Base-by-base conservation (phyloP, 108 stramenopile genomes). In the Nitzschia sp. region DNA sequence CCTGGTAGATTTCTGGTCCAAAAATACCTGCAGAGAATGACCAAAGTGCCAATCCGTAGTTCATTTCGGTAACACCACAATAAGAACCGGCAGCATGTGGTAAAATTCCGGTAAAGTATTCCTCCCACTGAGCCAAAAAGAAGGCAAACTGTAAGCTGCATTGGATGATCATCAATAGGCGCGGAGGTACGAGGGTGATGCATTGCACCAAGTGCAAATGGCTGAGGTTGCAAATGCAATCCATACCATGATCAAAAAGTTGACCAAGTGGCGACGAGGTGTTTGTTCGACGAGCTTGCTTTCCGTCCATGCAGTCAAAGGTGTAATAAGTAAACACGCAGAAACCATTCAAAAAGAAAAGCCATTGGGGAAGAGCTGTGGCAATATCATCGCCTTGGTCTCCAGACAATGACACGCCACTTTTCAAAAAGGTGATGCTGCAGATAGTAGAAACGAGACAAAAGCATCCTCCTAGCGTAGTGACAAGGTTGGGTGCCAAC, bases 241-340 rank as follows among this genome's bases (percentile, higher is more conserved):
- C 97, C 67, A 95, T 88, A 37, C 95, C 98, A 71, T 98, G 98
- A 72, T 98, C 98, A 69, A 97, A 97, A n/a, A 98, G 76, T 78
- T 97, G 96, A 11, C 95, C 95, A 12, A 96, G 70, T 6, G 95
- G 91, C 39, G 66, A 73, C 20, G 80, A 80, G 20, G 75, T 63
- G 29, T 75, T 63, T 7, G 95, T 96, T 10, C 91, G 72, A 55
- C 93, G 69, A 3, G 92, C 92, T 62, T 94, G 95, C 63, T 94
- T 96, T 12, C 93, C 93, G 64, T 94, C 93, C 76, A 93, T 87
- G 51, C 90, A 92, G 70, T 96, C 93, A 17, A 93, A 69, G 26
- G 94, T 87, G 68, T 91, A 83, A 50, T 82, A 83, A 9, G 83
- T 71, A 51, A 82, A 64, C 34, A 75, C 73, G 62, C 86, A 87